A percentile compares a stretch with the other conserved stretches of the same genome.
These are phyloP conservation scores for Deakozyma indianensis DNA, from an alignment of 805 yeast genomes.

Conservation along the genomic window DNA sequence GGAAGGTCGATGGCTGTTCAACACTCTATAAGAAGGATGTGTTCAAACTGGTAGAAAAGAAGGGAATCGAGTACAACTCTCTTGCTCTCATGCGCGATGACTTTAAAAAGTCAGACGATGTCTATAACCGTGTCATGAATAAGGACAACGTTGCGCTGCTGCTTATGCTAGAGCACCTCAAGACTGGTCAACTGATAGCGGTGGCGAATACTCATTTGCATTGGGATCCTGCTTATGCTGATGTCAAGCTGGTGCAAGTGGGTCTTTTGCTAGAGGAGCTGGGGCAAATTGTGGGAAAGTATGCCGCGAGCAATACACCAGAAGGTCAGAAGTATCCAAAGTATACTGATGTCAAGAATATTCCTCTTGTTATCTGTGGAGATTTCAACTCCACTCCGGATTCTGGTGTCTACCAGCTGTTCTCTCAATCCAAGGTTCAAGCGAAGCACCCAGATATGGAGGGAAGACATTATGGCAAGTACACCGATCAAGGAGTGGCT, in stretches of 20 bases:
- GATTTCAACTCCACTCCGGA: constrained; percentile 82
- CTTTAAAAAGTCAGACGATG: constrained; percentile 85
- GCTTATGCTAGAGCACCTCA: constrained; percentile 55
- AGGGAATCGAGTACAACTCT: constrained; percentile 63
- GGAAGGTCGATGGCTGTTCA: constrained; percentile 98
- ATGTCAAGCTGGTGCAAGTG: constrained; percentile 91
- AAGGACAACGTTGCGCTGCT: constrained; percentile 86
- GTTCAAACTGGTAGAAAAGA: constrained; percentile 58
- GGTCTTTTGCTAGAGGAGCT: constrained; percentile 84
- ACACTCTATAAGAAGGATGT: constrained; percentile 61
- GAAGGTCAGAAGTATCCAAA: constrained; percentile 22
- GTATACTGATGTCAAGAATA: constrained; percentile 32
- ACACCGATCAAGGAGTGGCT: constrained; percentile 75
- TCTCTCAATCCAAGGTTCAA: constrained; percentile 67
- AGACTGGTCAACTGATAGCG: constrained; percentile 57
- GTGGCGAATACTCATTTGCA: constrained; percentile 89
- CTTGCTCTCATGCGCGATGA: constrained; percentile 37
- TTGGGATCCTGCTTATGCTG: constrained; percentile 96
- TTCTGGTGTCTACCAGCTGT: constrained; percentile 85
- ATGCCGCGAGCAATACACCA: constrained; percentile 14
- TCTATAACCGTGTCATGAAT: constrained; percentile 89
- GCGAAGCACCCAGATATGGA: constrained; percentile 61
- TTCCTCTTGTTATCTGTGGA: constrained; percentile 82
- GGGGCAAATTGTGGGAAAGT: constrained; percentile 45
- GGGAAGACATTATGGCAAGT: constrained; percentile 82